Percentiles rank a stretch among this genome's conserved stretches.
Conservation (phyloP, 164 flowering plant genomes). For the Aristolochia californica region DNA sequence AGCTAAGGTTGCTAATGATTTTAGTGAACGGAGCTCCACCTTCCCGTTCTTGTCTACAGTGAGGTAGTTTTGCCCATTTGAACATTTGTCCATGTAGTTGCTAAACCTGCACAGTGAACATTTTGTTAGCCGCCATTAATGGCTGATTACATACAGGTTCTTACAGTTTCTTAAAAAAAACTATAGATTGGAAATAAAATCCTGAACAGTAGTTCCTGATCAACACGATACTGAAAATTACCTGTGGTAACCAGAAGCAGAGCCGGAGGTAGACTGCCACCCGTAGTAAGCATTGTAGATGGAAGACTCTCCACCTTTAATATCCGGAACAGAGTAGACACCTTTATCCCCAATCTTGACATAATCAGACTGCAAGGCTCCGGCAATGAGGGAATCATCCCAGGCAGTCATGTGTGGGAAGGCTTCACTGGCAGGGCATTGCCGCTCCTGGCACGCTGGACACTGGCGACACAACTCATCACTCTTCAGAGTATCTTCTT, state of each 20-base stretch:
- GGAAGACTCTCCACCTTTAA: conserved; percentile 29
- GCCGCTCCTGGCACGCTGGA: conserved; percentile 26
- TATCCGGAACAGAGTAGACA: conserved; percentile 48
- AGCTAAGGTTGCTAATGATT: conserved; percentile 26
- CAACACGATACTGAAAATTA: conserved; percentile 10
- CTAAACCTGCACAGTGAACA: conserved; percentile 33
- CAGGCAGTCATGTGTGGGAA: conserved; percentile 58
- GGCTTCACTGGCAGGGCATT: conserved; percentile 48
- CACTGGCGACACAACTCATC: conserved; percentile 40
- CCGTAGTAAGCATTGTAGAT: conserved; percentile 42
- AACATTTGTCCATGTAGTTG: conserved; percentile 64
- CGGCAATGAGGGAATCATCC: conserved; percentile 46
- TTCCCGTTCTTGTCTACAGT: conserved; percentile 39
- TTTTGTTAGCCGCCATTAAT: background rate
- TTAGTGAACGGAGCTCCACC: conserved; percentile 35
- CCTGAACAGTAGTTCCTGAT: too few relatives aligned
- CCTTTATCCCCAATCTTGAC: conserved; percentile 33
- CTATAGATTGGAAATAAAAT: too few relatives aligned
- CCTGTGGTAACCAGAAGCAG: conserved; percentile 55
- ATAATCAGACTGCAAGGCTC: conserved; percentile 50
- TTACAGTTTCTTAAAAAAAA: too few relatives aligned
- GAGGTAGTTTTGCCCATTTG: conserved; percentile 40
- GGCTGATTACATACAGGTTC: too few relatives aligned
- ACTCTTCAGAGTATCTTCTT: conserved; percentile 16
- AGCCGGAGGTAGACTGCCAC: conserved; percentile 62